phyloP scores from a whole-genome alignment of 192 early-diverging fungal genomes.

The Diversispora epigaea region DNA sequence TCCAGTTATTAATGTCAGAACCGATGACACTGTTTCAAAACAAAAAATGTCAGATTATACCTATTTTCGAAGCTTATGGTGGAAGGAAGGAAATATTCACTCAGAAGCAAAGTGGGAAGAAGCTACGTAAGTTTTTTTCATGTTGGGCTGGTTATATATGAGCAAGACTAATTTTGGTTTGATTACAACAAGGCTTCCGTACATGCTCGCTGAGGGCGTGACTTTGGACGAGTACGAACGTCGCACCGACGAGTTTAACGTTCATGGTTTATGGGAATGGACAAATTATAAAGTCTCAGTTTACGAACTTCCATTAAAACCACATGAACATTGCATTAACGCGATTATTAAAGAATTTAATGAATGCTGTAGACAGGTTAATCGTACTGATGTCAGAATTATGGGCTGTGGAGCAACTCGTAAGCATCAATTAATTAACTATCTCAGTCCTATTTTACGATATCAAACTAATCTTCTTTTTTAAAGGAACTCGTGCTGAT shows the following conservation, averaged over 20 bases:
- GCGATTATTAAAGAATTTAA: neutral
- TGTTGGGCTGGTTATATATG: neutral
- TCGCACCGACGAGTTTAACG: neutral
- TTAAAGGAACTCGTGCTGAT: conserved; percentile 4
- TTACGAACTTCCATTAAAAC: no score
- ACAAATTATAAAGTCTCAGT: no score
- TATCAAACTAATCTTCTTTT: conserved; percentile 12
- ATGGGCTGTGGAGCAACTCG: neutral
- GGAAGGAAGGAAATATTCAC: neutral
- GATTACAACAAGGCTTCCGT: conserved; percentile 22
- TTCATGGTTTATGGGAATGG: neutral
- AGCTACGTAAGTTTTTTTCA: conserved; percentile 15
- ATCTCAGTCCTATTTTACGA: neutral
- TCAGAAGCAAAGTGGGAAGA: conserved; percentile 22
- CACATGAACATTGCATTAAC: neutral
- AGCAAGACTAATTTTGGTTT: neutral
- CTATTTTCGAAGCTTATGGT: neutral
- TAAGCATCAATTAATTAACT: conserved; percentile 13
- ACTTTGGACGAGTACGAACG: conserved; percentile 20
- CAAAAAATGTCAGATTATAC: neutral
- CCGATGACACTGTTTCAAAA: neutral
- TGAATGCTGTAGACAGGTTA: neutral
- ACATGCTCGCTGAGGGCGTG: neutral
- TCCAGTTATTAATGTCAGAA: neutral
- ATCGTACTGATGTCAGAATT: neutral